These are phyloP conservation scores for Corinectria fuckeliana DNA, from an alignment of 2,329 filamentous ascomycete genomes.

Conservation along the genomic window DNA sequence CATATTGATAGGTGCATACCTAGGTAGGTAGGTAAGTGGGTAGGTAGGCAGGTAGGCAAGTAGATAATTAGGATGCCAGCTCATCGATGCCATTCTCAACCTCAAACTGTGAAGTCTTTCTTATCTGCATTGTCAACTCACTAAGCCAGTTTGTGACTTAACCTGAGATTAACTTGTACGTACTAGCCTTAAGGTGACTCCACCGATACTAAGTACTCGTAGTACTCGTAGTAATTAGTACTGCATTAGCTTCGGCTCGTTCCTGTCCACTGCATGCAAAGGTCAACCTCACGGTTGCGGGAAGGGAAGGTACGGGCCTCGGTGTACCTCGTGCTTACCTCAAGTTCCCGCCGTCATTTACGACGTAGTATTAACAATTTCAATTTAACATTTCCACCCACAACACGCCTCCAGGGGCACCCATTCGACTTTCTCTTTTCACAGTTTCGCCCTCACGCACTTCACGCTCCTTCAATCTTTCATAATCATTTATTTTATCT, in stretches of 20 bases:
- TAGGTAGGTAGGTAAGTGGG: too few species aligned
- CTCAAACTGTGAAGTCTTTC: too few species aligned
- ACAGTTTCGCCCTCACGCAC: neutral
- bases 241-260: neutral
- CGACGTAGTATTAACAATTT: too few species aligned
- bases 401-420: neutral
- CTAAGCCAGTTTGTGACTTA: neutral
- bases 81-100: too few species aligned
- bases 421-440: neutral
- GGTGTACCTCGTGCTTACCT: neutral
- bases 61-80: too few species aligned
- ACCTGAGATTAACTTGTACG: neutral
- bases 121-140: neutral
- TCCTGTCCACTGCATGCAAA: neutral
- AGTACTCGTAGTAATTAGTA: too few species aligned
- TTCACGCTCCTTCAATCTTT: neutral
- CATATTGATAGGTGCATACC: too few species aligned
- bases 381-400: neutral
- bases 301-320: neutral
- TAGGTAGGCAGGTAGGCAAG: too few species aligned
- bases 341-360: neutral
- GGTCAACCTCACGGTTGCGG: neutral
- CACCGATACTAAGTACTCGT: neutral
- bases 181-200: neutral
- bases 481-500: neutral